Percentiles rank a stretch among this genome's conserved stretches.
Conservation (phyloP, 306 rosid genomes). For the Rosa persica region DNA sequence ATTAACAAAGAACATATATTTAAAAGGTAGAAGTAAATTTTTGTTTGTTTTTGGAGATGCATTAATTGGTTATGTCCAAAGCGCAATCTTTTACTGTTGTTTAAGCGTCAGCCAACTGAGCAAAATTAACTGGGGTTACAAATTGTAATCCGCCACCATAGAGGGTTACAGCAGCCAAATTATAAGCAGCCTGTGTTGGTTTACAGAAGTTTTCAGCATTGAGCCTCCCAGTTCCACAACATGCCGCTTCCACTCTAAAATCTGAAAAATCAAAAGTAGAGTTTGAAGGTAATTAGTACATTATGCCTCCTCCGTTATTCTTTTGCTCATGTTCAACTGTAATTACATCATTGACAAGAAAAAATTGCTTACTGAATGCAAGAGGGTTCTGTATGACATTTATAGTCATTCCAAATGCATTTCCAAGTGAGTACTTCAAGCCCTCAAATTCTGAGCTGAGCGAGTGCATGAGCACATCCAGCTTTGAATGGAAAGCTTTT, state of each 20-base stretch:
- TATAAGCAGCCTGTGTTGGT: conserved; percentile 26
- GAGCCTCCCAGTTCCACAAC: conserved; percentile 33
- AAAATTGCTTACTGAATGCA: conserved; percentile 21
- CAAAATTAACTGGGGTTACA: conserved; percentile 31
- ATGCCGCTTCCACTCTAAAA: conserved; percentile 30
- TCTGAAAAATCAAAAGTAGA: conserved; percentile 1
- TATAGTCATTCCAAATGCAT: conserved; percentile 28
- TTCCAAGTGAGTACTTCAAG: conserved; percentile 32
- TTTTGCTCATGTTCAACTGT: background rate
- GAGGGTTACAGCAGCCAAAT: conserved; percentile 29
- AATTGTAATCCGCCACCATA: conserved; percentile 14
- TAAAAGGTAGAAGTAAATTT: background rate
- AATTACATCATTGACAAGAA: background rate
- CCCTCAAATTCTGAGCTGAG: conserved; percentile 24
- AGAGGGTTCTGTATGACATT: conserved; percentile 25
- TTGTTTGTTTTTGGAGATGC: background rate
- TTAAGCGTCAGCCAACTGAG: conserved; percentile 22
- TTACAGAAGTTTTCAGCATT: conserved; percentile 26
- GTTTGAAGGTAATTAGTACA: background rate
- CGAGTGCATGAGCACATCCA: conserved; percentile 2
- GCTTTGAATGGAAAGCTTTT: conserved; percentile 19
- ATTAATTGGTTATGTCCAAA: background rate
- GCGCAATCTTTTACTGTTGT: background rate
- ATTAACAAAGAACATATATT: background rate
- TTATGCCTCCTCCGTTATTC: too few species aligned